A percentile compares a stretch with the other conserved stretches of the same genome.
These are phyloP conservation scores for Lichtheimia corymbifera DNA, from an alignment of 371 early-diverging fungal species.

Conservation along the genomic window DNA sequence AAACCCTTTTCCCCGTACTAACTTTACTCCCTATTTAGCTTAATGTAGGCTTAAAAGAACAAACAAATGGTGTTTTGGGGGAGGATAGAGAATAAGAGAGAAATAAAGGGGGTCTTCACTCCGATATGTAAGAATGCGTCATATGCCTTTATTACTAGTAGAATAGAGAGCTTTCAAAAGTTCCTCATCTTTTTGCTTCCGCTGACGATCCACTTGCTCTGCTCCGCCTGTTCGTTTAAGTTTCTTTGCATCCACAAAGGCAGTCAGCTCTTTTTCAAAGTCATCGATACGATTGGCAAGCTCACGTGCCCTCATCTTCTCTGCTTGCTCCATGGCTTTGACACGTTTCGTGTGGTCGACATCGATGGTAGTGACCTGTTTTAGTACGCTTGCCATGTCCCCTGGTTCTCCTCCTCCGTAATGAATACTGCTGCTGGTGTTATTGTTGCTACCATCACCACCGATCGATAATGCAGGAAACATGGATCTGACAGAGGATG, in stretches of 20 bases:
- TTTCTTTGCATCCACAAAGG: conserved; percentile 64
- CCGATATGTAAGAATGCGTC: conserved; percentile 13
- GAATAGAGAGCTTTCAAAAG: conserved; percentile 42
- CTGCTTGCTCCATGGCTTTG: conserved; percentile 69
- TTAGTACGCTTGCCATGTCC: conserved; percentile 61
- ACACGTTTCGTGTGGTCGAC: conserved; percentile 68
- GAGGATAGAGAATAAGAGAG: too few species aligned
- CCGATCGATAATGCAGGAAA: background rate
- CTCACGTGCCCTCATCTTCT: conserved; percentile 66
- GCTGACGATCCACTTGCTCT: conserved; percentile 12
- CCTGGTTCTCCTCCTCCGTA: conserved; percentile 28
- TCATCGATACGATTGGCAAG: conserved; percentile 65
- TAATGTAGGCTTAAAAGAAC: background rate
- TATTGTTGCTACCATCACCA: background rate
- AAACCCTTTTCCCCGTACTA: background rate
- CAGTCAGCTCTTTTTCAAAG: conserved; percentile 70
- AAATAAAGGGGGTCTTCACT: too few species aligned
- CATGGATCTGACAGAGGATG: background rate
- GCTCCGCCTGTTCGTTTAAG: conserved; percentile 72
- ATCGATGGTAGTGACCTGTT: conserved; percentile 68
- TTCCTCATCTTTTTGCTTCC: conserved; percentile 50
- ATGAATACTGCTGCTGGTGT: background rate
- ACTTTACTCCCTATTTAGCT: conserved; percentile 1
- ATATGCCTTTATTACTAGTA: conserved; percentile 6
- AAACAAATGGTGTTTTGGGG: background rate